These are phyloP conservation scores for Zymoseptoria crescenta DNA, from an alignment of 2,329 filamentous ascomycete species.

Conservation along the genomic window DNA sequence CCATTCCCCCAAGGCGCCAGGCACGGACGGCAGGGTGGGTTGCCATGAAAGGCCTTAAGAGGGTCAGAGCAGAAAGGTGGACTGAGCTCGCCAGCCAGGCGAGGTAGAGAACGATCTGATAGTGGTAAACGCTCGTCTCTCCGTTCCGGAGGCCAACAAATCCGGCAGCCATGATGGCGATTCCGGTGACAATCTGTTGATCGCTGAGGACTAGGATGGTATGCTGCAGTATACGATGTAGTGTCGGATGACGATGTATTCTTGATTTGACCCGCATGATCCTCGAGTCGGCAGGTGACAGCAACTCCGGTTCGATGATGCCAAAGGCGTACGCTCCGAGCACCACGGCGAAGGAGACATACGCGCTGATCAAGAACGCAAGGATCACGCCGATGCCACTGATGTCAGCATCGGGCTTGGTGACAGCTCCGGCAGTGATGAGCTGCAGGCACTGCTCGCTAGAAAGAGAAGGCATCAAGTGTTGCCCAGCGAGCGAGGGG, in stretches of 20 bases:
- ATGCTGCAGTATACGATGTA: not conserved
- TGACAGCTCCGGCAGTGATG: conserved; percentile 4
- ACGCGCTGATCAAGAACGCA: not conserved
- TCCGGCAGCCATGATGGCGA: conserved; percentile 7
- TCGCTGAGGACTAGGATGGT: conserved; percentile 8
- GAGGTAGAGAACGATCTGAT: conserved; percentile 8
- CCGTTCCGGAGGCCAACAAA: conserved; percentile 3
- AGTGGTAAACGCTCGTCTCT: conserved; percentile 3
- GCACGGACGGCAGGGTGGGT: not conserved
- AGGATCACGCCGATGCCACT: conserved; percentile 9
- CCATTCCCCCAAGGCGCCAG: conserved; percentile 4
- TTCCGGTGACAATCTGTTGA: conserved; percentile 13
- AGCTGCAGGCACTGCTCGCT: conserved; percentile 1
- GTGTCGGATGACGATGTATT: not conserved
- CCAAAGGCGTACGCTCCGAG: conserved; percentile 7
- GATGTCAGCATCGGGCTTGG: conserved; percentile 16
- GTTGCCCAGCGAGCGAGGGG: too few species aligned
- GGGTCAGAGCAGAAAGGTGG: conserved; percentile 10
- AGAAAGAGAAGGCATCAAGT: not conserved
- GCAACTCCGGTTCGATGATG: conserved; percentile 5
- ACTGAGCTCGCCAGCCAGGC: conserved; percentile 11
- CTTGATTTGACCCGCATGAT: conserved; percentile 2
- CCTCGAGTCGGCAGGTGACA: conserved; percentile 3
- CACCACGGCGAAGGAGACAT: conserved; percentile 9
- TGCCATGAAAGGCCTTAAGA: conserved; percentile 3